phyloP scores from a whole-genome alignment of 768 basidiomycete species.

The Auricularia heimuer region DNA sequence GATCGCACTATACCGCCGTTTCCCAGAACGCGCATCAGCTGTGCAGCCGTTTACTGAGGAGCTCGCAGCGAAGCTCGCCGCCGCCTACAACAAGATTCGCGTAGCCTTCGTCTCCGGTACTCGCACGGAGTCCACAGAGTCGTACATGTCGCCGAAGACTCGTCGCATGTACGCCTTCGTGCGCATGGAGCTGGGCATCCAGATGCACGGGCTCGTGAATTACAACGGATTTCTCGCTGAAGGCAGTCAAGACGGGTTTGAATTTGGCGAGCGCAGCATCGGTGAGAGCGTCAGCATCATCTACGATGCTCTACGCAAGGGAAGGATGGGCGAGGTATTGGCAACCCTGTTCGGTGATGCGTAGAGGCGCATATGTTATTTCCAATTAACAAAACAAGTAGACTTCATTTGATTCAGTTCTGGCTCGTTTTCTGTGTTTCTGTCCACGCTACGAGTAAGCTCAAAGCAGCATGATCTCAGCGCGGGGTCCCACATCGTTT shows the following conservation, averaged over 20 bases:
- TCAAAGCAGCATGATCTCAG: no score
- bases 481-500: no score
- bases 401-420: no score
- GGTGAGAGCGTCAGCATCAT: not conserved
- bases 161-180: constrained; percentile 70
- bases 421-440: no score
- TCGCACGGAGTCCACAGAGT: constrained; percentile 51
- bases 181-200: constrained; percentile 56
- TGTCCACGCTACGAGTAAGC: no score
- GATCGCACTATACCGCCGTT: not conserved
- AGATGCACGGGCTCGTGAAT: constrained; percentile 75
- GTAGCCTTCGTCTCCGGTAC: constrained; percentile 47
- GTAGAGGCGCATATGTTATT: not conserved
- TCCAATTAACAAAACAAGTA: not conserved
- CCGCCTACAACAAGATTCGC: constrained; percentile 25
- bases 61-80: not conserved
- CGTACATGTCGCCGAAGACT: constrained; percentile 30
- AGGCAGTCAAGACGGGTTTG: not conserved
- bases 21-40: not conserved
- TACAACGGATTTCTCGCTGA: constrained; percentile 19
- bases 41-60: not conserved
- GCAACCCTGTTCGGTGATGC: not conserved
- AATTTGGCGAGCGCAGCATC: not conserved
- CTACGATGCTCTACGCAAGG: not conserved
- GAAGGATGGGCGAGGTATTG: not conserved